Percentiles rank a stretch among this genome's conserved stretches.
Conservation (phyloP, 1,284 basidiomycete species). For the Ceratobasidium sp. region DNA sequence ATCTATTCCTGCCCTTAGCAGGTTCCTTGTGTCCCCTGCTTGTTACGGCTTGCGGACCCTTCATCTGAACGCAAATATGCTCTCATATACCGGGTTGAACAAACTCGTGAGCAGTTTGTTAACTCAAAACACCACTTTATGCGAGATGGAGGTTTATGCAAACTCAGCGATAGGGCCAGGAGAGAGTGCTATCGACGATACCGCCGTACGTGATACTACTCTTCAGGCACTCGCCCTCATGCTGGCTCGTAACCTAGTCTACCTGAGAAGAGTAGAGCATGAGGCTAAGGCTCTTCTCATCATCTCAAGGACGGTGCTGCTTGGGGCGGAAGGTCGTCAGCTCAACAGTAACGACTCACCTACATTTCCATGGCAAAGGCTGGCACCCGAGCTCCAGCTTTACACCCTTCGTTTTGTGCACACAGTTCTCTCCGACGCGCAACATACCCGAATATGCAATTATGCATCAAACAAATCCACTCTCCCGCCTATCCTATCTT, state of each 20-base stretch:
- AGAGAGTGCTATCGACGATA: background rate
- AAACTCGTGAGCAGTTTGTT: constrained; percentile 10
- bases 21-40: constrained; percentile 61
- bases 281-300: constrained; percentile 20
- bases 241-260: constrained; percentile 22
- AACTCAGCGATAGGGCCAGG: background rate
- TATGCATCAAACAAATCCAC: constrained; percentile 34
- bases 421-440: constrained; percentile 28
- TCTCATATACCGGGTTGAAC: constrained; percentile 48
- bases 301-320: constrained; percentile 15
- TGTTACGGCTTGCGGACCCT: constrained; percentile 60
- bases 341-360: background rate
- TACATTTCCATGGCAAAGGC: constrained; percentile 30
- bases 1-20: constrained; percentile 57
- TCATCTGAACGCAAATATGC: constrained; percentile 63
- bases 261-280: constrained; percentile 23
- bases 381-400: constrained; percentile 29
- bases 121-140: constrained; percentile 30
- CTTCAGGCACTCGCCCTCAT: constrained; percentile 16
- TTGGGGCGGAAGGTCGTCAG: background rate
- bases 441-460: constrained; percentile 28
- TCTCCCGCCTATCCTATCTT: constrained; percentile 11
- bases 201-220: background rate
- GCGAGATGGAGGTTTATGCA: constrained; percentile 33
- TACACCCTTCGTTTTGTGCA: constrained; percentile 33